Conservation (phyloP, 352 stramenopile genomes). For the Saprolegnia diclina region DNA sequence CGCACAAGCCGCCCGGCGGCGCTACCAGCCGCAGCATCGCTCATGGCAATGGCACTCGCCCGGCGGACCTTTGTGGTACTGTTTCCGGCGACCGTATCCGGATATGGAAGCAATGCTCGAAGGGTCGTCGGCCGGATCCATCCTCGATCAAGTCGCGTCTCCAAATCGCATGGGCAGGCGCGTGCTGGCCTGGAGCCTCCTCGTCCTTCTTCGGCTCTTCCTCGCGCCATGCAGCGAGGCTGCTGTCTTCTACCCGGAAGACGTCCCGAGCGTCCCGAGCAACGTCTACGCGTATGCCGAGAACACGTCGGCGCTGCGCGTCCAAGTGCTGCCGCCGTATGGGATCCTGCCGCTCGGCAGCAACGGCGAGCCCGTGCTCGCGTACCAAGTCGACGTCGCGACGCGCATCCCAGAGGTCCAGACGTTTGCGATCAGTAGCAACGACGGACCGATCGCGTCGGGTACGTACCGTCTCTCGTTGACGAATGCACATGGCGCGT, state of each 20-base stretch:
- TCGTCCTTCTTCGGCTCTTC: neutral
- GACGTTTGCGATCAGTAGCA: constrained; percentile 48
- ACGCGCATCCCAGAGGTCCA: constrained; percentile 64
- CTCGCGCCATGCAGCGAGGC: neutral
- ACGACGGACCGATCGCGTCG: constrained; percentile 44
- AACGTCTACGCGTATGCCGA: constrained; percentile 48
- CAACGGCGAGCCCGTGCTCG: constrained; percentile 59
- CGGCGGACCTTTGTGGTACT: too few relatives aligned
- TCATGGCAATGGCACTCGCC: too few relatives aligned
- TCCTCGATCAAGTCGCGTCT: neutral
- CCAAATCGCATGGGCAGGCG: neutral
- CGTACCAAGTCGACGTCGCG: constrained; percentile 73
- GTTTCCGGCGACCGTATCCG: neutral
- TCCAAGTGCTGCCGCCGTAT: constrained; percentile 18
- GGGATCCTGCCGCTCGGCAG: constrained; percentile 19
- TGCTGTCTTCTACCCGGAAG: constrained; percentile 47
- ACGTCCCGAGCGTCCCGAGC: constrained; percentile 56
- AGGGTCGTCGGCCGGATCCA: neutral
- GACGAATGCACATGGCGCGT: constrained; percentile 34
- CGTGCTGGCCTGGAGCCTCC: neutral
- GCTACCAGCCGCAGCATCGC: too few relatives aligned
- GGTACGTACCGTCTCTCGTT: constrained; percentile 59
- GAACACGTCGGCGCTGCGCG: constrained; percentile 44
- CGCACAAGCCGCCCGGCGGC: too few relatives aligned
- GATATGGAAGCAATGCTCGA: constrained; percentile 7